Evolutionary conservation across 2,329 filamentous ascomycete genomes (phyloP), one percentile per base, ranked within the genome.

Genomic region (Trichoderma gracile): DNA sequence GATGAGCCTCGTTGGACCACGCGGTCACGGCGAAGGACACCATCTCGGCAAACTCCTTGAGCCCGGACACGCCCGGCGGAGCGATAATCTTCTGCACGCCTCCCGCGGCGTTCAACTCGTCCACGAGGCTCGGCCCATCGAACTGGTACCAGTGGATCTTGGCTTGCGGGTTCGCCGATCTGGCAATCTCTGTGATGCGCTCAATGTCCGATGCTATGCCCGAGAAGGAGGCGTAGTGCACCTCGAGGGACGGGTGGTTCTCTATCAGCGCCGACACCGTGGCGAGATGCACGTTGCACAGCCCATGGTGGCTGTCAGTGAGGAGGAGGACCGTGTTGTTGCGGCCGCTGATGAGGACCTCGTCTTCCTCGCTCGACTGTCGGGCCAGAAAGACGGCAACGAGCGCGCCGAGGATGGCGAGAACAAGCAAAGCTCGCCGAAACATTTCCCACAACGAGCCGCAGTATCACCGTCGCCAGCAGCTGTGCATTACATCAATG

Each of bases 241-340:
- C 66, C 3, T 76, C 67, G 19, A 77, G 67, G 15, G 72, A 66
- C 0, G 75, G 71, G 19, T 76, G 68, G 2, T 72, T 68, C 19
- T 77, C 75, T 1, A 78, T 55, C 6, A 79, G 65, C 0, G 76
- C 72, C 1, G 71, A 71, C n/a, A 69, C 67, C 3, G 77, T 76
- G 3, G 76, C 75, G 7, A 78, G 65, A 57, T 75, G 74, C 17
- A 76, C 76, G 52, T 79, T 79, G 8, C 72, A 73, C 10, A 76
- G 68, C 30, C 77, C 77, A 56, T 71, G 70, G 9, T 76, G 73
- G 9, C 67, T 67, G 64, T 74, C 73, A 21, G 71, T 70, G 43
- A 78, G 52, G 63, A 78, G 74, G 10, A 78, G 72, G 15, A 76
- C 70, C 2, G 74, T 75, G 50, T 73, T 73, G 56, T 74, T 73